These are phyloP conservation scores for Colletotrichum phormii DNA, from an alignment of 2,329 filamentous ascomycete species.

Conservation along the genomic window DNA sequence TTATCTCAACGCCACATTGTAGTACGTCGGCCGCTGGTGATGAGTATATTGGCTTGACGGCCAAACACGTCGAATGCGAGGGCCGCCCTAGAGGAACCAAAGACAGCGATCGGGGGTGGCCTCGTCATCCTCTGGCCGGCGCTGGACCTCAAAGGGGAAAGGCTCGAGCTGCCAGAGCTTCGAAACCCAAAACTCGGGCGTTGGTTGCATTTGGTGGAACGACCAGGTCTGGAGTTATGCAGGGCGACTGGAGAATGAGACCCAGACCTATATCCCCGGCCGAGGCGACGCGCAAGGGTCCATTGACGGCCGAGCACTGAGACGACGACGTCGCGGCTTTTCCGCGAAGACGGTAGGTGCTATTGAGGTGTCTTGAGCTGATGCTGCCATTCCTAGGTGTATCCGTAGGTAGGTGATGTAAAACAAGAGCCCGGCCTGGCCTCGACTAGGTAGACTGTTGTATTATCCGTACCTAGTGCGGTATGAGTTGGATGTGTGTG, in stretches of 20 bases:
- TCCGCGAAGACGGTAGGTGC: not conserved
- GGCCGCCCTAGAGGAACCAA: conserved; percentile 7
- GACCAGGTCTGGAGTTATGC: conserved; percentile 33
- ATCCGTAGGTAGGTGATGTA: not conserved
- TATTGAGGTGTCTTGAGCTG: not conserved
- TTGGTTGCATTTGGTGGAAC: conserved; percentile 35
- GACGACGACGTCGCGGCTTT: conserved; percentile 25
- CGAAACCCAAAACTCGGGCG: conserved; percentile 34
- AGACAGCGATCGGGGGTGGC: conserved; percentile 24
- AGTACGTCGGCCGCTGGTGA: conserved; percentile 26
- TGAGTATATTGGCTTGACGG: conserved; percentile 21
- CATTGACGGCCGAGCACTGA: conserved; percentile 27
- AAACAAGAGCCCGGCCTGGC: not conserved
- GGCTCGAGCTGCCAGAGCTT: conserved; percentile 34
- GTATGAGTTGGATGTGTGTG: not conserved
- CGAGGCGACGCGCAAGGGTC: conserved; percentile 26
- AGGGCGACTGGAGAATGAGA: conserved; percentile 23
- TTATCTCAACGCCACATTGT: conserved; percentile 18
- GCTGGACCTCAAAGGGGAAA: conserved; percentile 28
- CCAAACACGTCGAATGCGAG: conserved; percentile 3
- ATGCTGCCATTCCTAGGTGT: not conserved
- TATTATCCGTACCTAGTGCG: not conserved
- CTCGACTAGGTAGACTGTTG: not conserved
- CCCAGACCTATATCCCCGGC: conserved; percentile 22
- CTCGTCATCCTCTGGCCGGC: conserved; percentile 32